Conservation (phyloP, 2,329 filamentous ascomycete species). For the Leptodontidium sp. region DNA sequence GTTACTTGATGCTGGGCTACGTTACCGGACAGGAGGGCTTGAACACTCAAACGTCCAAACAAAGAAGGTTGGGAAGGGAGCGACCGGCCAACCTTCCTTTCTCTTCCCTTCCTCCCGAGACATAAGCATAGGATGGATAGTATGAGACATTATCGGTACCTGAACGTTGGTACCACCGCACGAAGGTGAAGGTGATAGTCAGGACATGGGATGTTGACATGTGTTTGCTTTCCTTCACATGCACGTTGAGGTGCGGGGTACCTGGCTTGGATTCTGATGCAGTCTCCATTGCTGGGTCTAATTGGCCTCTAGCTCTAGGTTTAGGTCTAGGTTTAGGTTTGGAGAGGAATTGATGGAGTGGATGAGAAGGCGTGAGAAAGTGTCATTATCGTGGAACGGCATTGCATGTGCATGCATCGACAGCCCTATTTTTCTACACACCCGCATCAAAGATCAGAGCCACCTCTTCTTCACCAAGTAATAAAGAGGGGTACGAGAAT, state of each 20-base stretch:
- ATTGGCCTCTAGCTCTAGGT: background rate
- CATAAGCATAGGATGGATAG: background rate
- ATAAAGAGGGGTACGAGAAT: background rate
- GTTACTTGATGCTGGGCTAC: background rate
- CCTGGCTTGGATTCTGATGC: background rate
- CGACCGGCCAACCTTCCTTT: background rate
- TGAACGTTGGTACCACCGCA: slow-evolving; percentile 10
- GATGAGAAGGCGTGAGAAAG: background rate
- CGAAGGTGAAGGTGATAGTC: background rate
- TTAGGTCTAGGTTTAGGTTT: background rate
- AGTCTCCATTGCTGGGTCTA: background rate
- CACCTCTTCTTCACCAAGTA: background rate
- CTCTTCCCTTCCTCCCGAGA: background rate
- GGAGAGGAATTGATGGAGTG: background rate
- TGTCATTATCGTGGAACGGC: background rate
- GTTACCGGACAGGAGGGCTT: background rate
- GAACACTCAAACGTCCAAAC: slow-evolving; percentile 4
- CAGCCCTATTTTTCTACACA: slow-evolving; percentile 5
- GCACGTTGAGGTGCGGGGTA: background rate
- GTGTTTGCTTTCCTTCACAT: slow-evolving; percentile 6
- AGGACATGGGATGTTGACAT: background rate
- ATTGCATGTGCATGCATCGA: slow-evolving; percentile 11
- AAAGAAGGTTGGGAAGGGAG: slow-evolving; percentile 1
- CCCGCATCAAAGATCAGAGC: background rate
- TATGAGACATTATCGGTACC: slow-evolving; percentile 13